phyloP scores from a whole-genome alignment of 805 yeast species.

The Kuraishia borneana region DNA sequence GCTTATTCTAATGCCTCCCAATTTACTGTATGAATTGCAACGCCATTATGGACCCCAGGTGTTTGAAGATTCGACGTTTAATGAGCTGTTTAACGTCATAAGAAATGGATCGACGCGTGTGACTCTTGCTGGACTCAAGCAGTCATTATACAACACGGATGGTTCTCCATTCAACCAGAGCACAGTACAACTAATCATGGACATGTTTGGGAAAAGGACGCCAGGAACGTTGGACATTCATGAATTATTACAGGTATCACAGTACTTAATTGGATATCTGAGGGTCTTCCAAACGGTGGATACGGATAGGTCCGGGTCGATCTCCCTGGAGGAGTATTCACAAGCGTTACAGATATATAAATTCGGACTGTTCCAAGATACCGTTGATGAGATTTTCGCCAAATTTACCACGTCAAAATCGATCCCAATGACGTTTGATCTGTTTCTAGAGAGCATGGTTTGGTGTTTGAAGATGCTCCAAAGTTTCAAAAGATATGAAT shows the following conservation, averaged over 20 bases:
- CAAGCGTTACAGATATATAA: not conserved
- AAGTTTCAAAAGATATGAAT: not conserved
- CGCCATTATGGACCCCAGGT: not conserved
- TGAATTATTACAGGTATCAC: not conserved
- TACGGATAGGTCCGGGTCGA: slow-evolving; percentile 3
- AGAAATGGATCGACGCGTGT: not conserved
- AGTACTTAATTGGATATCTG: not conserved
- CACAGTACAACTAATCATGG: not conserved
- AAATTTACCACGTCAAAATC: not conserved
- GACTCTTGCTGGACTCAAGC: not conserved
- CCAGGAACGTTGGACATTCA: not conserved
- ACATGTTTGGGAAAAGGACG: not conserved
- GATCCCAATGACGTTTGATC: not conserved
- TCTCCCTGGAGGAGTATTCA: slow-evolving; percentile 1
- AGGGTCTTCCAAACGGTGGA: slow-evolving; percentile 1
- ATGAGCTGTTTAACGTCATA: not conserved
- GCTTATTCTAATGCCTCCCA: too few relatives aligned
- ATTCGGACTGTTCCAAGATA: not conserved
- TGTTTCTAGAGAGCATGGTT: slow-evolving; percentile 1
- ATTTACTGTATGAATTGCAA: slow-evolving; percentile 1
- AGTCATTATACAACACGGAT: not conserved
- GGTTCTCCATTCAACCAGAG: not conserved
- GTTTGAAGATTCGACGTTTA: not conserved
- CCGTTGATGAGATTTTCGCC: not conserved
- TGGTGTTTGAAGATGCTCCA: not conserved